phyloP scores from a whole-genome alignment of 1,284 basidiomycete genomes.

The Ustilago tritici region DNA sequence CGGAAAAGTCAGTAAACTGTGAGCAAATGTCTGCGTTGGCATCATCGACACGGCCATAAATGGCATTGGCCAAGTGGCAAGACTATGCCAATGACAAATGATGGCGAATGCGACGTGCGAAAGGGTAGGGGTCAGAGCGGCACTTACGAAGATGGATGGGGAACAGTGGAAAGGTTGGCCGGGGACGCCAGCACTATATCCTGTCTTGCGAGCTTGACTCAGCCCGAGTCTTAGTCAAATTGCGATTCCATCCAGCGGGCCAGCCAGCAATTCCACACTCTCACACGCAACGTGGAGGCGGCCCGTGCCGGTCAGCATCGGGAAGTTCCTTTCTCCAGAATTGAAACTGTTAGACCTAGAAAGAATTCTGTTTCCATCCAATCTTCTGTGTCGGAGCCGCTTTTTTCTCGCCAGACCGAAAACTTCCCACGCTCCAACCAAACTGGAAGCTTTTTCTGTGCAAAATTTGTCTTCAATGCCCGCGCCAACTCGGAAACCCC shows the following conservation, averaged over 20 bases:
- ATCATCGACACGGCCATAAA: neutral
- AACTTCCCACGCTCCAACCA: slow-evolving; percentile 6
- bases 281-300: slow-evolving; percentile 32
- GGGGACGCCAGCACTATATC: slow-evolving; percentile 17
- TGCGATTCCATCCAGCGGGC: neutral
- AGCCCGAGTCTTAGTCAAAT: slow-evolving; percentile 5
- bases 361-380: too few species aligned
- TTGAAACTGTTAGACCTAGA: slow-evolving; percentile 11
- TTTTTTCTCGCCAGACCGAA: neutral
- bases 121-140: slow-evolving; percentile 16
- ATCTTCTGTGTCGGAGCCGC: neutral
- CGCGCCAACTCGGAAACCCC: neutral
- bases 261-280: neutral
- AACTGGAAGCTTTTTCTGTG: neutral
- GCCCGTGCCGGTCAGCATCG: slow-evolving; percentile 29
- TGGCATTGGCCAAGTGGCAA: neutral
- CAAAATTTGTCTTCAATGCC: neutral
- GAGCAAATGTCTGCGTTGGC: neutral
- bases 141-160: slow-evolving; percentile 53
- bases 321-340: neutral
- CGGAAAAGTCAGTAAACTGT: slow-evolving; percentile 5
- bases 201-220: slow-evolving; percentile 15
- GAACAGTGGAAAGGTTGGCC: slow-evolving; percentile 5
- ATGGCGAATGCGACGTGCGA: neutral
- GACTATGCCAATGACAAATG: neutral